A percentile compares a stretch with the other conserved stretches of the same genome.
These are phyloP conservation scores for Tulasnella sp. DNA, from an alignment of 768 basidiomycete genomes.

Conservation along the genomic window DNA sequence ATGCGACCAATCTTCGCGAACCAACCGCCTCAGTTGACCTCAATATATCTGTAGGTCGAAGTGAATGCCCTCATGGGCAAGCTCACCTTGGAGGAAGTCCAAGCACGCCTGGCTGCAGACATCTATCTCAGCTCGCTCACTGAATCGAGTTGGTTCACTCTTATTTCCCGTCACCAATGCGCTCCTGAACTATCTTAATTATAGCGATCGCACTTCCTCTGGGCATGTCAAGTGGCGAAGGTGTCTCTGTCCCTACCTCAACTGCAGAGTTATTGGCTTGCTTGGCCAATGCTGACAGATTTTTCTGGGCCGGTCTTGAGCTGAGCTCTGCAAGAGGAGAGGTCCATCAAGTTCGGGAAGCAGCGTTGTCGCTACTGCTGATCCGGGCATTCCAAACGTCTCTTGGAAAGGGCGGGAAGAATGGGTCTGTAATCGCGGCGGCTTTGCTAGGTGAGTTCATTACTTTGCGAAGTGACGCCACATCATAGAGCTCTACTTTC, in stretches of 20 bases:
- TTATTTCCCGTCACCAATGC: neutral
- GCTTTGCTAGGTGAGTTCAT: slow-evolving; percentile 46
- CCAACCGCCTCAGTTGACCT: neutral
- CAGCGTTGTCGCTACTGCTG: slow-evolving; percentile 55
- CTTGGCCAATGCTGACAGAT: slow-evolving; percentile 54
- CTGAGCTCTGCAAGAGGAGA: slow-evolving; percentile 46
- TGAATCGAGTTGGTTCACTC: slow-evolving; percentile 63
- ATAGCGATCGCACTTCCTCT: slow-evolving; percentile 76
- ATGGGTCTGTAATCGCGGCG: slow-evolving; percentile 45
- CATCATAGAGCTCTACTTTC: neutral
- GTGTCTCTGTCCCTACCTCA: slow-evolving; percentile 32
- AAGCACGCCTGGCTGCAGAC: slow-evolving; percentile 68
- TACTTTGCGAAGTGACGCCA: neutral
- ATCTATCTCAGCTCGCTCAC: slow-evolving; percentile 83
- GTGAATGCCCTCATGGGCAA: slow-evolving; percentile 64
- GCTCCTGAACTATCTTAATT: neutral
- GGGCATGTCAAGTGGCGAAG: slow-evolving; percentile 48
- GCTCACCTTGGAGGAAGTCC: slow-evolving; percentile 65
- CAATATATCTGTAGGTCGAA: slow-evolving; percentile 42
- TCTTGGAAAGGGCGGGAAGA: slow-evolving; percentile 47
- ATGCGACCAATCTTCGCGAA: slow-evolving; percentile 2
- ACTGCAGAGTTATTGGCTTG: slow-evolving; percentile 47
- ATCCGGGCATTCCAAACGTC: slow-evolving; percentile 71
- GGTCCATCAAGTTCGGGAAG: slow-evolving; percentile 62
- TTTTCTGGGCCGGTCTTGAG: slow-evolving; percentile 55